phyloP scores from a whole-genome alignment of 441 rosid genomes.

The Brassica hybrid region DNA sequence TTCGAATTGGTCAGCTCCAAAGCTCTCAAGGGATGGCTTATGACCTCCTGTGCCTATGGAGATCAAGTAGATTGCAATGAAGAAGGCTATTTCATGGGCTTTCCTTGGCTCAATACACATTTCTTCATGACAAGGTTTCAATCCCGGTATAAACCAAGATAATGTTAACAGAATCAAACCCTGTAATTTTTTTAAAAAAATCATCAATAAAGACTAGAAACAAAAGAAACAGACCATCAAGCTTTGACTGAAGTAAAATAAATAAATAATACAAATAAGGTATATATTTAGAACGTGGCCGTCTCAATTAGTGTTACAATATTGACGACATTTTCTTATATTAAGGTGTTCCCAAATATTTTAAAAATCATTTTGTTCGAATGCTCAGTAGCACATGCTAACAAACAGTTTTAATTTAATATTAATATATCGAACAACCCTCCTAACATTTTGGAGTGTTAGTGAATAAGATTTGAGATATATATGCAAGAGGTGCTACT shows the following conservation, averaged over 20 bases:
- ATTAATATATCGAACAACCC: background rate
- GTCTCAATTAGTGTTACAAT: background rate
- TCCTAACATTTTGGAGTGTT: background rate
- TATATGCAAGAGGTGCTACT: slow-evolving; percentile 6
- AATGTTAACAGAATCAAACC: slow-evolving; percentile 70
- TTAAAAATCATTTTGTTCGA: background rate
- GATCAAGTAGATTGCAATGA: slow-evolving; percentile 75
- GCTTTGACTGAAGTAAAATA: background rate
- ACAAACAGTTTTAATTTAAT: background rate
- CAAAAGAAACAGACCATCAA: slow-evolving; percentile 18
- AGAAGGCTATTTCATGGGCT: slow-evolving; percentile 71
- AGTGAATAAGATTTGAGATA: background rate
- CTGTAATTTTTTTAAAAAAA: slow-evolving; percentile 44
- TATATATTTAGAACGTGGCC: background rate
- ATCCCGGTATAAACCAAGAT: slow-evolving; percentile 73
- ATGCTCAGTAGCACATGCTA: slow-evolving; percentile 4
- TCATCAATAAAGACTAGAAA: background rate
- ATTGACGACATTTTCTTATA: background rate
- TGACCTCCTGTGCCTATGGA: slow-evolving; percentile 96
- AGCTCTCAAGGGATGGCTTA: slow-evolving; percentile 93
- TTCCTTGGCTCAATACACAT: slow-evolving; percentile 61
- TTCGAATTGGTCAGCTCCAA: slow-evolving; percentile 96
- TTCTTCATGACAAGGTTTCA: slow-evolving; percentile 64
- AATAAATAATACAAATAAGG: background rate
- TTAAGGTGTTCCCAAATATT: background rate